Evolutionary conservation across 2,329 filamentous ascomycete genomes (phyloP).

Genomic region (Calycina marina): DNA sequence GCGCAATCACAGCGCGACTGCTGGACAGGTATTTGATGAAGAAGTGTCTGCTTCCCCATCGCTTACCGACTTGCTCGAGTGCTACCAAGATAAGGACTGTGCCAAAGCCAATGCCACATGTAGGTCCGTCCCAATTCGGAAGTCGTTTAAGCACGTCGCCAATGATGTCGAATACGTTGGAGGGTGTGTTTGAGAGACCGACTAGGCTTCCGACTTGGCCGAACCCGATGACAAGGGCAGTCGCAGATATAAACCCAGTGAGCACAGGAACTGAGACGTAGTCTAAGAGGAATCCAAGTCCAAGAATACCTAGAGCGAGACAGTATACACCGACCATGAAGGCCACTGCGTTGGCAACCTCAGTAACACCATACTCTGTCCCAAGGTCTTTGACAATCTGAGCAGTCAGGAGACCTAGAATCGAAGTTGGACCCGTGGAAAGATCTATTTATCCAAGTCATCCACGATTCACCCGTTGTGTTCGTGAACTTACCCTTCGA

Average conservation of each 20-base stretch:
- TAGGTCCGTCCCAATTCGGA: conserved; percentile 40
- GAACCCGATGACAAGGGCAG: conserved; percentile 49
- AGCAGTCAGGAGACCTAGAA: conserved; percentile 47
- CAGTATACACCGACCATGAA: conserved; percentile 49
- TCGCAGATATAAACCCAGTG: conserved; percentile 50
- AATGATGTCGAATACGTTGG: conserved; percentile 40
- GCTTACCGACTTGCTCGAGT: conserved; percentile 42
- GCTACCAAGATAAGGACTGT: conserved; percentile 37
- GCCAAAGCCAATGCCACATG: conserved; percentile 42
- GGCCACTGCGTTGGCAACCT: conserved; percentile 45
- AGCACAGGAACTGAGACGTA: conserved; percentile 52
- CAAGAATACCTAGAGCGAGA: conserved; percentile 43
- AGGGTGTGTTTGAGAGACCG: conserved; percentile 29
- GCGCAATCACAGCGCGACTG: conserved; percentile 43
- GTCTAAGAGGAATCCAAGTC: conserved; percentile 49
- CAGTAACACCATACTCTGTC: conserved; percentile 35
- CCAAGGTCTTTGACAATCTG: conserved; percentile 41
- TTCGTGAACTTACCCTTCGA: conserved; percentile 45
- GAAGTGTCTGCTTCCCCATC: conserved; percentile 42
- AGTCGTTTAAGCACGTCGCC: conserved; percentile 42
- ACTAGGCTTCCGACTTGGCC: conserved; percentile 37
- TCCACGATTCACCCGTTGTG: too few relatives aligned
- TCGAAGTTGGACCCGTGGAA: conserved; percentile 48
- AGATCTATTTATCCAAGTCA: conserved; percentile 30
- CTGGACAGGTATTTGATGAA: conserved; percentile 43